Conservation (phyloP, 345 rosid species). For the Corymbia maculata region DNA sequence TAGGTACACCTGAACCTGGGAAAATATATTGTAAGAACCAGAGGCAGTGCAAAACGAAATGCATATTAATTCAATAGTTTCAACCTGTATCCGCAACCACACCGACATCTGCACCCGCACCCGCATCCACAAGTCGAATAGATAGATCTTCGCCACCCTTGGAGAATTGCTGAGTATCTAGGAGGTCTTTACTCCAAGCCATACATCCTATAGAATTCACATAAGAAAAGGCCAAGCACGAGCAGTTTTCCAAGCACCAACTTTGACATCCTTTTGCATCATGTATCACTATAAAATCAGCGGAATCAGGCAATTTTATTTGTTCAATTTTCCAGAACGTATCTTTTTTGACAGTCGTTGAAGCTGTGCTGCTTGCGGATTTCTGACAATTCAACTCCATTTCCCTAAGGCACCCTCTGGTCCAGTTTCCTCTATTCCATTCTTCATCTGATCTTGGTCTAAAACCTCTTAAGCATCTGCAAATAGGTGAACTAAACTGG, state of each 20-base stretch:
- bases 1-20: background rate
- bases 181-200: background rate
- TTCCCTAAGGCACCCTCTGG: slow-evolving; percentile 16
- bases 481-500: background rate
- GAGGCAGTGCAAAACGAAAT: background rate
- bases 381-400: background rate
- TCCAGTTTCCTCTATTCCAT: slow-evolving; percentile 10
- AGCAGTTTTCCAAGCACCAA: slow-evolving; percentile 10
- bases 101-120: background rate
- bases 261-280: background rate
- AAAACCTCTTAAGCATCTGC: slow-evolving; percentile 21
- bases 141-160: background rate
- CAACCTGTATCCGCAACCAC: background rate
- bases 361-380: background rate
- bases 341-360: background rate
- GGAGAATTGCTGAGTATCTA: background rate
- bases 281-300: background rate
- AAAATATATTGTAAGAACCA: background rate
- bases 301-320: background rate
- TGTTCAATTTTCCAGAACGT: background rate
- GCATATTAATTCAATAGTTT: background rate
- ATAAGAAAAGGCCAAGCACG: background rate
- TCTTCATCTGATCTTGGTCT: slow-evolving; percentile 5
- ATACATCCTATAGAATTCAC: background rate
- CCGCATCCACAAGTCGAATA: background rate